phyloP scores from a whole-genome alignment of 2,329 filamentous ascomycete genomes.

The Diaporthe citri region DNA sequence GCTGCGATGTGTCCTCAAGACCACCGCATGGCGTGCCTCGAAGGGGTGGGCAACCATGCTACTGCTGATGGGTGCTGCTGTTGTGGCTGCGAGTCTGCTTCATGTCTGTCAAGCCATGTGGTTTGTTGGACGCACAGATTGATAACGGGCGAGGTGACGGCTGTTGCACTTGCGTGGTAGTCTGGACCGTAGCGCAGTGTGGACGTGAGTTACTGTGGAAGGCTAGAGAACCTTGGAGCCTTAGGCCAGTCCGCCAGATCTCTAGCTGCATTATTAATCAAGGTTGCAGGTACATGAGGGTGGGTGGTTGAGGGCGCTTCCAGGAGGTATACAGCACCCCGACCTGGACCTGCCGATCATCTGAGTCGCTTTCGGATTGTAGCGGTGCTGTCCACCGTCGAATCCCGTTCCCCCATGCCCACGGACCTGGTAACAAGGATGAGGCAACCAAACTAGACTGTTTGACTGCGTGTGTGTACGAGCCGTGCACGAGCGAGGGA shows the following conservation, averaged over 20 bases:
- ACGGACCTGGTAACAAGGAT: slow-evolving; percentile 22
- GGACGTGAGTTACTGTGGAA: slow-evolving; percentile 6
- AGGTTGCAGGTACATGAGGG: neutral
- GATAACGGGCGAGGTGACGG: slow-evolving; percentile 12
- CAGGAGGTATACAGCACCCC: neutral
- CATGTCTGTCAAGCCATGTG: slow-evolving; percentile 11
- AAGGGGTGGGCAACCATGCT: neutral
- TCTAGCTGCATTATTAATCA: slow-evolving; percentile 30
- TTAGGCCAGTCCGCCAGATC: neutral
- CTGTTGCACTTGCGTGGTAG: neutral
- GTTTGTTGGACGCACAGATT: neutral
- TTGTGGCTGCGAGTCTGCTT: neutral
- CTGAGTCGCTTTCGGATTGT: slow-evolving; percentile 23
- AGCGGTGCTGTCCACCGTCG: slow-evolving; percentile 4
- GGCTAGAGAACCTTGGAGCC: slow-evolving; percentile 15
- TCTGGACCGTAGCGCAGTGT: neutral
- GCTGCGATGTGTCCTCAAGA: slow-evolving; percentile 28
- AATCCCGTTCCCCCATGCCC: slow-evolving; percentile 19
- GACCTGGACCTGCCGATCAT: neutral
- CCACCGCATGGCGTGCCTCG: neutral
- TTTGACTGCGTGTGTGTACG: neutral
- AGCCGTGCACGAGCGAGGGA: neutral
- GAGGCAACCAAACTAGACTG: neutral
- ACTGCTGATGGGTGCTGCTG: slow-evolving; percentile 6
- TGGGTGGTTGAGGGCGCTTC: neutral